Base-by-base conservation (phyloP, 2,329 filamentous ascomycete species). In the Akanthomyces dipterigenus region DNA sequence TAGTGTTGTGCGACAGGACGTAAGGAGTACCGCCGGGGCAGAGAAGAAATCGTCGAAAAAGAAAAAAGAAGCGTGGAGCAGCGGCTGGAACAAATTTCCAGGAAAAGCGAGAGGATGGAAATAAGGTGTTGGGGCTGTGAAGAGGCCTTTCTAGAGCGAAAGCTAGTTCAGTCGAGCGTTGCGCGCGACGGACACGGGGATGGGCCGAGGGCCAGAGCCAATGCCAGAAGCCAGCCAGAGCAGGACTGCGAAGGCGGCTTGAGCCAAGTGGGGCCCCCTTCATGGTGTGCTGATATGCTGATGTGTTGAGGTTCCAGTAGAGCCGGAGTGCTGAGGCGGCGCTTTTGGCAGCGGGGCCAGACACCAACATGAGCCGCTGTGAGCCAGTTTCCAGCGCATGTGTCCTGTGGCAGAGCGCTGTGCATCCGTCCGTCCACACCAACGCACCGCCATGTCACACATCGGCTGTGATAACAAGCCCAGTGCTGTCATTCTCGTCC, bases 121-220 rank as follows among this genome's bases (percentile, higher is more conserved):
- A 11, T 18, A 20, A 31, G 46, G 24, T 36, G 36, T n/a, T 18
- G 22, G 20, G 31, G n/a, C 31, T 36, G 51, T 14, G n/a, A 45
- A 14, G 11, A 45, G 16, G 24, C 18, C 12, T 34, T 34, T 31
- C 20, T 26, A 22, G 42, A 34, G 20, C 40, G 6, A 56, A 22
- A 8, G 46, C 40, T 20, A 43, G n/a, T n/a, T n/a, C n/a, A 28
- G 31, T 28, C 36, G 36, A 49, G 24, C n/a, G 24, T 28, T 55
- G 53, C 55, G 54, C 54, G 55, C 55, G 31, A 57, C 43, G 14
- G 55, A 31, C 45, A 49, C 16, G 22, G 40, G n/a, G 55, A 48
- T 34, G 24, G 18, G 12, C 31, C 12, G 16, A 3, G 24, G 18
- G 12, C 31, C 12, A 38, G 12, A 38, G 31, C 31, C 31, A 3